Base-by-base conservation (phyloP, 108 stramenopile genomes). In the Conticribra weissflogii region DNA sequence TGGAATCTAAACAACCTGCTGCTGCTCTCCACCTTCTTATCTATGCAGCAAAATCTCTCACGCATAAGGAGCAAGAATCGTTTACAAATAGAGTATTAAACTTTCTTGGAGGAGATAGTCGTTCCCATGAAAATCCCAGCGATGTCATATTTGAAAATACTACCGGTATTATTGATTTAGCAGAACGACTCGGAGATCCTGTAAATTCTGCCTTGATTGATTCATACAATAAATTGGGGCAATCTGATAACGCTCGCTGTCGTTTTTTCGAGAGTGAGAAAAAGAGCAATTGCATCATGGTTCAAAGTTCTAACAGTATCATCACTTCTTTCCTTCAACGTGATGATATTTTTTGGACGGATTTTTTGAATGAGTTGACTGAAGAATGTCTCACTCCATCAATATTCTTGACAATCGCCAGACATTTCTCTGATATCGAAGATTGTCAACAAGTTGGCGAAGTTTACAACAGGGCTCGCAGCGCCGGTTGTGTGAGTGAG, bases 401-500 rank as follows among this genome's bases (percentile, higher is more conserved):
- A 12, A 85, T 72, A 34, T 85, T 70, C 59, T 44, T 64, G 29
- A 47, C 74, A 19, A 21, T 85, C 1, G 81, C 78, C 0, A 73
- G 76, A 23, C 23, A 62, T 25, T 63, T 82, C 34, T 69, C 68
- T 17, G 59, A 58, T 33, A 47, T 71, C 18, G 54, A 59, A 17
- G 46, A 67, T 12, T 86, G 85, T 81, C 63, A 66, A 22, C 72
- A 82, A 51, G 54, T 90, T 7, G 76, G 65, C 17, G 65, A 78
- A 32, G 22, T 90, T 22, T 90, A 90, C 58, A 74, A 66, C 49
- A 24, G 59, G 9, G 86, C 89, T 1, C 66, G 78, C 15, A 52
- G 49, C 22, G 62, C 52, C 27, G 85, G 84, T n/a, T 83, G 71
- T 62, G 45, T 84, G 36, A 85, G 85, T 9, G 91, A 93, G 48